Evolutionary conservation across 1,284 basidiomycete species (phyloP).

Genomic region (Vanrija sp.): DNA sequence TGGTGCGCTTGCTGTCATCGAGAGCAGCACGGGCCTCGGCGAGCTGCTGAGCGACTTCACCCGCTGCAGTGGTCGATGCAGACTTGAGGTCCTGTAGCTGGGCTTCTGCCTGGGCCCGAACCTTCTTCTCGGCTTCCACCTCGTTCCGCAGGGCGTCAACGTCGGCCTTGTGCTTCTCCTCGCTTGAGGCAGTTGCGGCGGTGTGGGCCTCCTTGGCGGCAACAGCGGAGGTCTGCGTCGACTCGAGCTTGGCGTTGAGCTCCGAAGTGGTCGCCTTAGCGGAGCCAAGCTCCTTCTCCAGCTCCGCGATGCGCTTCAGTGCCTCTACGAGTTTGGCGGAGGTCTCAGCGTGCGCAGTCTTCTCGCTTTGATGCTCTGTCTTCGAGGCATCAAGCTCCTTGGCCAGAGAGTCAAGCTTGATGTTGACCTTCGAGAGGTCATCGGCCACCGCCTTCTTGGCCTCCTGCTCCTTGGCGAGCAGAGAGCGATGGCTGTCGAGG

Average conservation of each 20-base stretch:
- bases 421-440: background rate
- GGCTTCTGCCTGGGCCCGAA: background rate
- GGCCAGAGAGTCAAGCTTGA: constrained; percentile 4
- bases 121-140: constrained; percentile 2
- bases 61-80: background rate
- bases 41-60: background rate
- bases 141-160: constrained; percentile 2
- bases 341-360: background rate
- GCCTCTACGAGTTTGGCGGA: constrained; percentile 1
- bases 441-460: constrained; percentile 3
- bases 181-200: background rate
- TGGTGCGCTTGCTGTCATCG: background rate
- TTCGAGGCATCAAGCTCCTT: constrained; percentile 7
- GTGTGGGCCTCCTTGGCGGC: background rate
- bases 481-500: constrained; percentile 5
- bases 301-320: constrained; percentile 5
- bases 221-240: too few relatives aligned
- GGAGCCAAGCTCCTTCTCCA: constrained; percentile 7
- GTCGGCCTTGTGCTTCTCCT: constrained; percentile 5
- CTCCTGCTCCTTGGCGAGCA: background rate
- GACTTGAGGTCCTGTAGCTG: background rate
- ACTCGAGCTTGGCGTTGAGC: too few relatives aligned
- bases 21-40: background rate
- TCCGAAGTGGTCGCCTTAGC: too few relatives aligned
- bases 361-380: constrained; percentile 1